phyloP scores from a whole-genome alignment of 208 protist species.

The Wallacemonas sp. region DNA sequence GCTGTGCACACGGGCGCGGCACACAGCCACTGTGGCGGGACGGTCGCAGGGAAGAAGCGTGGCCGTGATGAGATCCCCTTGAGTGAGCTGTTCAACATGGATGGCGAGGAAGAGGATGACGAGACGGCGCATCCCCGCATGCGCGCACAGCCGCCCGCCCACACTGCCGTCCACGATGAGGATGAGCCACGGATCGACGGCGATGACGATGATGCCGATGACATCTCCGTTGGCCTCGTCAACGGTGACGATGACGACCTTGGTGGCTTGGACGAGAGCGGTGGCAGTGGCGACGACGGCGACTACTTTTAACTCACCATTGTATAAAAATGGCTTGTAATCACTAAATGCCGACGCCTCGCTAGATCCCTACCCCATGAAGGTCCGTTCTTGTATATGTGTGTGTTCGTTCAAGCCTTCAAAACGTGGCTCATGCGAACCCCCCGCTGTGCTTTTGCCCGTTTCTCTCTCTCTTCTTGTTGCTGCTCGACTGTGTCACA shows the following conservation, averaged over 20 bases:
- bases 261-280: slow-evolving; percentile 37
- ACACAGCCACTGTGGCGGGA: neutral
- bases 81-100: slow-evolving; percentile 15
- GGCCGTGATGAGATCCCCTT: slow-evolving; percentile 8
- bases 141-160: neutral
- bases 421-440: too few species aligned
- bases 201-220: slow-evolving; percentile 42
- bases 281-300: slow-evolving; percentile 46
- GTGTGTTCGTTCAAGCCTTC: too few species aligned
- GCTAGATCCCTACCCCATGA: too few species aligned
- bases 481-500: too few species aligned
- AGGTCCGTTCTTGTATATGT: too few species aligned
- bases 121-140: neutral
- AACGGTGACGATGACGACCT: slow-evolving; percentile 72
- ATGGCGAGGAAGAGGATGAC: slow-evolving; percentile 25
- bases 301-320: slow-evolving; percentile 40
- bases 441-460: too few species aligned
- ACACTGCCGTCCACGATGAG: slow-evolving; percentile 8
- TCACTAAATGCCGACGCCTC: too few species aligned
- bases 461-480: too few species aligned
- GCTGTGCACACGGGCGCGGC: neutral
- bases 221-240: slow-evolving; percentile 39
- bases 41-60: slow-evolving; percentile 6
- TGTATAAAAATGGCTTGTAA: too few species aligned
- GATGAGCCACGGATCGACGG: slow-evolving; percentile 23